Conservation (phyloP, 768 basidiomycete species). For the Leccinum longicurvipes region DNA sequence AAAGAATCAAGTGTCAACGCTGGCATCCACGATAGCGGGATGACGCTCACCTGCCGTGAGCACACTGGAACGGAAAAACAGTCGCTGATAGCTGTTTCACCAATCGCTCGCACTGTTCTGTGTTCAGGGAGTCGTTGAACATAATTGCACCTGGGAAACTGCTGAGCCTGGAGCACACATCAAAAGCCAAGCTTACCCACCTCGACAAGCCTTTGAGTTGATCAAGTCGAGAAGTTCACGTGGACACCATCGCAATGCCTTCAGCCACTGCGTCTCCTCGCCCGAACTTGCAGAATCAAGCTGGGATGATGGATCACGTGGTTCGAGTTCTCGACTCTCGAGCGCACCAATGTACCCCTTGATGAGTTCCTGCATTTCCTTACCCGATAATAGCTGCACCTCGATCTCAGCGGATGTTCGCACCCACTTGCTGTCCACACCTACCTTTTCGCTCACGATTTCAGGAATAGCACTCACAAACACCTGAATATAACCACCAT, state of each 20-base stretch:
- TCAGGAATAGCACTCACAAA: slow-evolving; percentile 61
- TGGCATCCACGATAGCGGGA: not conserved
- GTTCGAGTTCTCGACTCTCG: slow-evolving; percentile 42
- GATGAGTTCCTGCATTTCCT: slow-evolving; percentile 73
- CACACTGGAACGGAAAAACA: slow-evolving; percentile 90
- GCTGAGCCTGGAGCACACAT: slow-evolving; percentile 1
- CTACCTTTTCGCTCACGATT: slow-evolving; percentile 66
- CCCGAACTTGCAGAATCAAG: slow-evolving; percentile 5
- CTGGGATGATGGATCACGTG: slow-evolving; percentile 15
- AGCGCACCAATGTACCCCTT: slow-evolving; percentile 67
- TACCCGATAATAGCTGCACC: slow-evolving; percentile 55
- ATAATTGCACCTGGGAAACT: slow-evolving; percentile 79
- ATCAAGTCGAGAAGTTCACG: slow-evolving; percentile 74
- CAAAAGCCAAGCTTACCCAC: slow-evolving; percentile 41
- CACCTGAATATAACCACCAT: slow-evolving; percentile 58
- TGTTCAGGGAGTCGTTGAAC: slow-evolving; percentile 82
- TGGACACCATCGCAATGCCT: slow-evolving; percentile 80
- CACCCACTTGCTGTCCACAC: slow-evolving; percentile 8
- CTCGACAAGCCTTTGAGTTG: slow-evolving; percentile 95
- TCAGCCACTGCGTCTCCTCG: slow-evolving; percentile 52
- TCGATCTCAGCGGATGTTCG: slow-evolving; percentile 9
- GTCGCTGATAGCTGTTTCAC: slow-evolving; percentile 67
- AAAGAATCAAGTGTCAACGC: not conserved
- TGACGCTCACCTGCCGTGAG: slow-evolving; percentile 76
- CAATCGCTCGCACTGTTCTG: slow-evolving; percentile 67